Evolutionary conservation across 106 monocot genomes (phyloP).

Genomic region (Dendrobium nobile): DNA sequence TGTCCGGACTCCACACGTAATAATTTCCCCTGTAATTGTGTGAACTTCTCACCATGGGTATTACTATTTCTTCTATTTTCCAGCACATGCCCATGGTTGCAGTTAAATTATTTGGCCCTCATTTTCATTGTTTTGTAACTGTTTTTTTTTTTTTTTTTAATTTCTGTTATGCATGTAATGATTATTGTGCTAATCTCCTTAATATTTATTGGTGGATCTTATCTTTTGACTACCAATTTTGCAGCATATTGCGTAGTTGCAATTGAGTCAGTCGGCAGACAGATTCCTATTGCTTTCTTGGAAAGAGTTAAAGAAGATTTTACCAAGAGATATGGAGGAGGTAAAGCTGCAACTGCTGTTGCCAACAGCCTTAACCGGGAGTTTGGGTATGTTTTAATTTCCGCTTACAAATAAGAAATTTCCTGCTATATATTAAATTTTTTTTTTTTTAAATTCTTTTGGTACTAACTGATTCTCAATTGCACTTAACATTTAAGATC

Average conservation of each 20-base stretch:
- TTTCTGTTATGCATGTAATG: background rate
- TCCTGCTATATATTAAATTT: background rate
- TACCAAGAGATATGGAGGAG: slow-evolving; percentile 21
- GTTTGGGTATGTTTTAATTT: slow-evolving; percentile 7
- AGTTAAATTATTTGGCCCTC: too few relatives aligned
- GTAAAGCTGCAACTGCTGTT: slow-evolving; percentile 16
- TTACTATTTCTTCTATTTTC: background rate
- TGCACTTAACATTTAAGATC: slow-evolving; percentile 10
- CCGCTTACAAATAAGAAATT: background rate
- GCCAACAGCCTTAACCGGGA: slow-evolving; percentile 18
- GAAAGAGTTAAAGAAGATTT: slow-evolving; percentile 17
- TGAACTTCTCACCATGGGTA: background rate
- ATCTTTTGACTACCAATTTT: background rate
- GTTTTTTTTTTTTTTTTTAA: background rate
- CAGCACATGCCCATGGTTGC: too few relatives aligned
- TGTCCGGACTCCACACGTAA: too few relatives aligned
- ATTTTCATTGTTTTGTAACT: background rate
- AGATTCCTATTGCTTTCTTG: slow-evolving; percentile 17
- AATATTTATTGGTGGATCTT: background rate
- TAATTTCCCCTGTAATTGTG: background rate
- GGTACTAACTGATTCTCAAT: too few relatives aligned
- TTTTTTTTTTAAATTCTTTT: background rate
- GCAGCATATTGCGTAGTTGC: slow-evolving; percentile 24
- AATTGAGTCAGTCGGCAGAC: slow-evolving; percentile 12
- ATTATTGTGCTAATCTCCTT: background rate